A percentile compares a stretch with the other conserved stretches of the same genome.
These are phyloP conservation scores for Boletus rex-veris DNA, from an alignment of 768 basidiomycete genomes.

Conservation along the genomic window DNA sequence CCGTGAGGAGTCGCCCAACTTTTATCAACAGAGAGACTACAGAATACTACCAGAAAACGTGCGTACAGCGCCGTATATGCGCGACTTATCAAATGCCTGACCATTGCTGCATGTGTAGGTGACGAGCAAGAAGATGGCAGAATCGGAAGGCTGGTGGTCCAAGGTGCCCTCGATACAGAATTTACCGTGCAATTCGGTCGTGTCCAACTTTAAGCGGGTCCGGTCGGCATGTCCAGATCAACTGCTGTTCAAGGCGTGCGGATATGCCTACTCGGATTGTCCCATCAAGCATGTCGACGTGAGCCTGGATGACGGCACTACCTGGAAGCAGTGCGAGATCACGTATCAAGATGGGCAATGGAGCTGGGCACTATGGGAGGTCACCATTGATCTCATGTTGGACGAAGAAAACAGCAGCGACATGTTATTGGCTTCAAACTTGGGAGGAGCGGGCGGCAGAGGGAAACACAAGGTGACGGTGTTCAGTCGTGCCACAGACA, in stretches of 20 bases:
- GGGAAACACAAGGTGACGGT: constrained; percentile 21
- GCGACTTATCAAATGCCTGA: neutral
- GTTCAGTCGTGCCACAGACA: constrained; percentile 52
- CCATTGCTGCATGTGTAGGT: constrained; percentile 17
- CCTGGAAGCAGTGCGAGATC: constrained; percentile 50
- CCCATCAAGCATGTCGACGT: constrained; percentile 50
- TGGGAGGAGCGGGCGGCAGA: constrained; percentile 7
- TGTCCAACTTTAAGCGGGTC: constrained; percentile 32
- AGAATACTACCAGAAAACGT: constrained; percentile 56
- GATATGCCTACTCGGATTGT: constrained; percentile 53
- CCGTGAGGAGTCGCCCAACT: constrained; percentile 54
- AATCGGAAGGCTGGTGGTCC: constrained; percentile 41
- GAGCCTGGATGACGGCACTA: constrained; percentile 47
- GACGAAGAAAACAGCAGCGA: constrained; percentile 22
- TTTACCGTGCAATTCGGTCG: constrained; percentile 60
- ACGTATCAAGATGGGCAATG: constrained; percentile 61
- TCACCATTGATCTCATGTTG: constrained; percentile 34
- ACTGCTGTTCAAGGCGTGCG: constrained; percentile 39
- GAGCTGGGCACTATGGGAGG: constrained; percentile 77
- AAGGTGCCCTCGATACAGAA: constrained; percentile 56
- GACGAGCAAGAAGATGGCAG: constrained; percentile 23
- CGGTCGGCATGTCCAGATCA: constrained; percentile 14
- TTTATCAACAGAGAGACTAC: constrained; percentile 72
- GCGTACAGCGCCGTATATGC: constrained; percentile 14
- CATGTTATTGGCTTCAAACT: neutral